These are phyloP conservation scores for Fomitopsis serialis DNA, from an alignment of 768 basidiomycete genomes.

Conservation along the genomic window DNA sequence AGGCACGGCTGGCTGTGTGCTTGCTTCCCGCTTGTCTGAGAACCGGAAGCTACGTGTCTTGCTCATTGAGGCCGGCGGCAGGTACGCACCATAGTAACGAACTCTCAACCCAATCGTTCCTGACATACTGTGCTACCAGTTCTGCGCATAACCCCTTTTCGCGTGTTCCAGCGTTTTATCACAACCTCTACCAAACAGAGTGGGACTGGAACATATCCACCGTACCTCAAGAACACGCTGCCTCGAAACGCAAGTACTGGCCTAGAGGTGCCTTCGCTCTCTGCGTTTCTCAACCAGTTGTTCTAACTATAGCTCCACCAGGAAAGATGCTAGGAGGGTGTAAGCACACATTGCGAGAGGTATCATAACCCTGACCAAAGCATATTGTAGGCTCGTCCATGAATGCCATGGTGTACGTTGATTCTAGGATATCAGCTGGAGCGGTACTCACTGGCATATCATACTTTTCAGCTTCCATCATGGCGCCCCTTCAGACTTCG, in stretches of 20 bases:
- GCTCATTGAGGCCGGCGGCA: conserved; percentile 55
- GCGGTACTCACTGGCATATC: no score
- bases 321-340: conserved; percentile 72
- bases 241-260: conserved; percentile 47
- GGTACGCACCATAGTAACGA: conserved; percentile 30
- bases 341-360: conserved; percentile 24
- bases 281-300: not conserved
- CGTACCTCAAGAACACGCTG: conserved; percentile 47
- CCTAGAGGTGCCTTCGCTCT: conserved; percentile 47
- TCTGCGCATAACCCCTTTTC: conserved; percentile 6
- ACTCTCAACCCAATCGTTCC: not conserved
- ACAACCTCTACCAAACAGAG: conserved; percentile 35
- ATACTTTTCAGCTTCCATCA: conserved; percentile 35
- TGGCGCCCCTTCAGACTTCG: conserved; percentile 63
- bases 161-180: conserved; percentile 15
- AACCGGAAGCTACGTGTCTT: conserved; percentile 48
- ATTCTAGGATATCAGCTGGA: no score
- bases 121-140: conserved; percentile 1
- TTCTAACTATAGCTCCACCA: conserved; percentile 16
- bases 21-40: conserved; percentile 55
- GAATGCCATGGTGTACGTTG: conserved; percentile 48
- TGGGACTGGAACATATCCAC: conserved; percentile 54
- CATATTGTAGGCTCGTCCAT: conserved; percentile 47
- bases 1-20: conserved; percentile 60
- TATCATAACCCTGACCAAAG: not conserved